Percentiles rank a stretch among this genome's conserved stretches.
Evolutionary conservation across 495 filamentous ascomycete genomes (phyloP).

Genomic region (Thermothielavioides terrestris): DNA sequence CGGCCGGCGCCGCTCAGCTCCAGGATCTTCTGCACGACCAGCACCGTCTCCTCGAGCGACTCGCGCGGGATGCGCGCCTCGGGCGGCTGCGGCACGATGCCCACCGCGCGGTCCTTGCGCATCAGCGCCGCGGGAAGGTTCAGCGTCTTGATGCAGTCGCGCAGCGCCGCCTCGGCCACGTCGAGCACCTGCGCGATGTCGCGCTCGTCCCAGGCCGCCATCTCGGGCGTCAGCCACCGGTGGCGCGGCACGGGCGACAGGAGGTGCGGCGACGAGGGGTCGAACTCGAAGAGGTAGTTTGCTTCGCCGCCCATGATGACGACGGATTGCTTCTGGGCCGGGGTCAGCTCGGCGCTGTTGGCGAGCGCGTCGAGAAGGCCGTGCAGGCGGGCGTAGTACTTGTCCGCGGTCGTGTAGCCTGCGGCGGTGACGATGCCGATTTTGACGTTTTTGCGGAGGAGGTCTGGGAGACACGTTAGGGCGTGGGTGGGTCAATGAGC

Average conservation of each 20-base stretch:
- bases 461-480: conserved; percentile 27
- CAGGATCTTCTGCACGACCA: conserved; percentile 85
- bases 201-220: conserved; percentile 72
- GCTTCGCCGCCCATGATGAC: conserved; percentile 82
- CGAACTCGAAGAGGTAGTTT: conserved; percentile 81
- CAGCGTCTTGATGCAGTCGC: conserved; percentile 68
- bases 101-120: conserved; percentile 88
- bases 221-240: conserved; percentile 79
- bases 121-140: conserved; percentile 67
- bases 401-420: conserved; percentile 78
- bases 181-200: conserved; percentile 74
- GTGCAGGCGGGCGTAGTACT: conserved; percentile 75
- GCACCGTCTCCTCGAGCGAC: conserved; percentile 88
- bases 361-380: conserved; percentile 81
- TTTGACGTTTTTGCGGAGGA: conserved; percentile 52
- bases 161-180: conserved; percentile 72
- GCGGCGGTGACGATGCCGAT: conserved; percentile 96
- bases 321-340: conserved; percentile 60
- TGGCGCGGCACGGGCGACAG: conserved; percentile 55
- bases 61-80: conserved; percentile 69
- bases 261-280: conserved; percentile 42
- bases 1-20: conserved; percentile 57
- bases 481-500: neutral
- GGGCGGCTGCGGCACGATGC: conserved; percentile 60
- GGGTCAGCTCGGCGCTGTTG: conserved; percentile 47